Evolutionary conservation across 1,284 basidiomycete genomes (phyloP).

Genomic region (Earliella scabrosa): DNA sequence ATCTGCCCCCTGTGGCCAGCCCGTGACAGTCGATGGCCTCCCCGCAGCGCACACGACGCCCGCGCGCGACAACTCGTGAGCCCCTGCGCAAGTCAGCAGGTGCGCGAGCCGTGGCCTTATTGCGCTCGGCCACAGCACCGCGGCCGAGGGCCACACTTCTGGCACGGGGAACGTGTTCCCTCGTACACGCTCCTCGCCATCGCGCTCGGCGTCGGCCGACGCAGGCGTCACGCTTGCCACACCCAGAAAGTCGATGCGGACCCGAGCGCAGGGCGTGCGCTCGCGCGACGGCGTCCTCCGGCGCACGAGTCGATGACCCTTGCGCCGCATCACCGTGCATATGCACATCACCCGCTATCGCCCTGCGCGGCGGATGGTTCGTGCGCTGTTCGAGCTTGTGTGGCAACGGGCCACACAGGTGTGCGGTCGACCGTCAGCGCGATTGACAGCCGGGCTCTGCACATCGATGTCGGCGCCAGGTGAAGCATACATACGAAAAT

Average conservation of each 20-base stretch:
- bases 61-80: background rate
- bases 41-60: background rate
- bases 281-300: too few species aligned
- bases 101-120: constrained; percentile 1
- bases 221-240: constrained; percentile 5
- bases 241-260: constrained; percentile 17
- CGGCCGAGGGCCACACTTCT: constrained; percentile 4
- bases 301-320: too few species aligned
- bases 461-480: too few species aligned
- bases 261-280: constrained; percentile 14
- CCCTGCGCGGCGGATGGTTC: too few species aligned
- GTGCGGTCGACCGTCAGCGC: too few species aligned
- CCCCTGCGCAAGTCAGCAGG: constrained; percentile 7
- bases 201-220: constrained; percentile 1
- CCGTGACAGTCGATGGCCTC: background rate
- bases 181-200: background rate
- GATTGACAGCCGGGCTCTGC: too few species aligned
- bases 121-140: constrained; percentile 14
- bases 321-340: too few species aligned
- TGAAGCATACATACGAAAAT: too few species aligned
- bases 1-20: too few species aligned
- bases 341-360: too few species aligned
- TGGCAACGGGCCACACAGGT: too few species aligned
- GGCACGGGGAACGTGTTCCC: background rate
- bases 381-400: too few species aligned